A percentile compares a stretch with the other conserved stretches of the same genome.
Evolutionary conservation across 2,329 filamentous ascomycete species (phyloP).

Genomic region (Colletotrichum somersetense): DNA sequence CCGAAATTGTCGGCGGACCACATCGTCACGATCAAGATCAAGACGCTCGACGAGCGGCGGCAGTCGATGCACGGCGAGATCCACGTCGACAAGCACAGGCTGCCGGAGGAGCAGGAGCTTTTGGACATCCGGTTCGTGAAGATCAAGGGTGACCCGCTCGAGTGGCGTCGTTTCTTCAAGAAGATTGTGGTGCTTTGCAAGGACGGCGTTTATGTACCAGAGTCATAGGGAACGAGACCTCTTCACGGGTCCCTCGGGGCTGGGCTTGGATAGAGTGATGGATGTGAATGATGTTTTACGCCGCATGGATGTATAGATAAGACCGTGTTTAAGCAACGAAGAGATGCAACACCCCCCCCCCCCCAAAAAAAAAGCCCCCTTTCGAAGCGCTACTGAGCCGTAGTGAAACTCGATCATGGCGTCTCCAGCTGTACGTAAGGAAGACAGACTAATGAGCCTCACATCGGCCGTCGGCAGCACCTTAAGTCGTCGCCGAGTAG

Average conservation of each 20-base stretch:
- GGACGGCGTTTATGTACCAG: slow-evolving; percentile 78
- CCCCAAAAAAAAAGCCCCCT: not conserved
- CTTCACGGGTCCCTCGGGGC: not conserved
- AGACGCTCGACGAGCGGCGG: slow-evolving; percentile 77
- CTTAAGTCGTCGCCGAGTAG: too few species aligned
- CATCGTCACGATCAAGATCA: slow-evolving; percentile 76
- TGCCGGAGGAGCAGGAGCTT: slow-evolving; percentile 70
- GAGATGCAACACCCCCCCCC: not conserved
- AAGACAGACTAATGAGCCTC: too few species aligned
- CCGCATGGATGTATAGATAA: slow-evolving; percentile 30
- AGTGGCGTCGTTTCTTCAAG: slow-evolving; percentile 98
- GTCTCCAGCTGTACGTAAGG: not conserved
- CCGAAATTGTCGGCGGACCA: slow-evolving; percentile 66
- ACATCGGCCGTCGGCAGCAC: too few species aligned
- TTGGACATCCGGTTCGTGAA: slow-evolving; percentile 94
- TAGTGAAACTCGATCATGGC: not conserved
- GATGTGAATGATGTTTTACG: slow-evolving; percentile 31
- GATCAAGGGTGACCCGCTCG: slow-evolving; percentile 92
- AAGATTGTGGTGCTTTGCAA: slow-evolving; percentile 90
- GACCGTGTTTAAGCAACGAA: slow-evolving; percentile 4
- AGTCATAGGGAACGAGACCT: slow-evolving; percentile 50
- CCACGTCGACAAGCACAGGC: slow-evolving; percentile 74
- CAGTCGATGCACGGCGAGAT: slow-evolving; percentile 83
- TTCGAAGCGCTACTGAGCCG: too few species aligned
- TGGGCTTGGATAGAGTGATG: slow-evolving; percentile 5